Percentiles rank a stretch among this genome's conserved stretches.
Conservation (phyloP, 192 early-diverging fungal species). For the Backusella westeae region DNA sequence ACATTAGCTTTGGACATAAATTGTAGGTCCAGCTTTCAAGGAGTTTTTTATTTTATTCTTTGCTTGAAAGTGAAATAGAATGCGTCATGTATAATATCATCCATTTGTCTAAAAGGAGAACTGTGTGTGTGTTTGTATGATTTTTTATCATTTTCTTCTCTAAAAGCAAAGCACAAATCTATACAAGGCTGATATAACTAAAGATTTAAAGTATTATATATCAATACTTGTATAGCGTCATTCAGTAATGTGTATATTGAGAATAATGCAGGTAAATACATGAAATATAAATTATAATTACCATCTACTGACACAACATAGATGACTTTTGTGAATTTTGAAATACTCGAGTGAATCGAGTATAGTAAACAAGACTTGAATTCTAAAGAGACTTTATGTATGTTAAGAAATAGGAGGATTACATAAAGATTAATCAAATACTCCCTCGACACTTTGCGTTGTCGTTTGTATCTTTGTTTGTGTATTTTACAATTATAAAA, state of each 20-base stretch:
- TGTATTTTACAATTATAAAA: too few species aligned
- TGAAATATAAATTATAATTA: too few species aligned
- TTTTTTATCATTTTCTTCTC: too few species aligned
- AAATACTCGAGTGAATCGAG: not conserved
- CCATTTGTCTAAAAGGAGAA: not conserved
- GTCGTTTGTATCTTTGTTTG: not conserved
- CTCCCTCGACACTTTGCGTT: not conserved
- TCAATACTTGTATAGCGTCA: too few species aligned
- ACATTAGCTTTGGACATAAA: not conserved
- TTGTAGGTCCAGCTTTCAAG: not conserved
- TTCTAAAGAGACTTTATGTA: not conserved
- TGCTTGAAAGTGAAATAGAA: not conserved
- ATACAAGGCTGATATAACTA: too few species aligned
- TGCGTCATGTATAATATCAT: not conserved
- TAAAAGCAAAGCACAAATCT: too few species aligned
- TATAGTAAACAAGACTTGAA: not conserved
- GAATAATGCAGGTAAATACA: too few species aligned
- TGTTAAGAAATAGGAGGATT: not conserved
- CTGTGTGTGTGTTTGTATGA: not conserved
- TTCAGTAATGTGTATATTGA: too few species aligned
- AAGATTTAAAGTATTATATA: too few species aligned
- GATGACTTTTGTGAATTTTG: not conserved
- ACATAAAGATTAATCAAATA: not conserved
- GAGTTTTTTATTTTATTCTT: not conserved
- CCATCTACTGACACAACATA: not conserved